Conservation (phyloP, 768 basidiomycete genomes). For the Wakefieldia striispora region DNA sequence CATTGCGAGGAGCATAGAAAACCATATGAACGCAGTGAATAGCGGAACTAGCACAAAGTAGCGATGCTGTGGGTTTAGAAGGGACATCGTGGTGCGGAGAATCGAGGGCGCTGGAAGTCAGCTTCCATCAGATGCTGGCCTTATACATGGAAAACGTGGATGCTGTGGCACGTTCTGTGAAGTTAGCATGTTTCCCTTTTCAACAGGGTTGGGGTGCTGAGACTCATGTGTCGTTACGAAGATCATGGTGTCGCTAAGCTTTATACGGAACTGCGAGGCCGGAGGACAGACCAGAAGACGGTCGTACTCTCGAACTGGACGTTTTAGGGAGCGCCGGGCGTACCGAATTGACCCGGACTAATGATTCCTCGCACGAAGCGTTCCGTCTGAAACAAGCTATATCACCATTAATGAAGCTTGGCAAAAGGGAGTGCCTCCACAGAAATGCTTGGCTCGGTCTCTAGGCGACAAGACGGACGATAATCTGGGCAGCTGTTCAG, state of each 20-base stretch:
- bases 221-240: no score
- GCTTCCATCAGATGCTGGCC: not conserved
- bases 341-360: no score
- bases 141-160: slow-evolving; percentile 8
- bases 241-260: no score
- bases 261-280: no score
- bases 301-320: no score
- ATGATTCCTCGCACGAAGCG: no score
- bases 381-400: no score
- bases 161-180: not conserved
- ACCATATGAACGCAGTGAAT: slow-evolving; percentile 64
- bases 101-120: not conserved
- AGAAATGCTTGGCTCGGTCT: not conserved
- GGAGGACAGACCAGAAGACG: no score
- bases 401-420: no score
- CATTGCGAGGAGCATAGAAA: slow-evolving; percentile 67
- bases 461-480: no score
- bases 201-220: not conserved
- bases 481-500: no score
- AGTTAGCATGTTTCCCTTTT: not conserved
- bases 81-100: slow-evolving; percentile 12
- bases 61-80: slow-evolving; percentile 41
- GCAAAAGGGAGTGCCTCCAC: not conserved
- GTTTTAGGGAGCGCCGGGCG: no score
- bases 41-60: slow-evolving; percentile 64